Conservation (phyloP, 2,329 filamentous ascomycete genomes). For the Fusarium torreyae region DNA sequence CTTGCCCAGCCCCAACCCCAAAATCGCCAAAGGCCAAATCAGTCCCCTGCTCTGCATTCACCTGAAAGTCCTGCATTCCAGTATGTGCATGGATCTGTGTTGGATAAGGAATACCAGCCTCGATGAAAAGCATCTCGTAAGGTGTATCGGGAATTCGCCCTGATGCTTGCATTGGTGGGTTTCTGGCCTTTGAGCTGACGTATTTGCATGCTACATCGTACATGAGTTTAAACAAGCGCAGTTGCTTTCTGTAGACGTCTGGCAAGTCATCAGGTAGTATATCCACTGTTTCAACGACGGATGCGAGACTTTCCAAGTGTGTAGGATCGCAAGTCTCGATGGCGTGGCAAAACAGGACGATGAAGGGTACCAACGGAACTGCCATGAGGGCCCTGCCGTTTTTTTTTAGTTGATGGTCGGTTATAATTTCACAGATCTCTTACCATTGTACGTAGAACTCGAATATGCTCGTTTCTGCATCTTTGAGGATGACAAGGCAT, state of each 20-base stretch:
- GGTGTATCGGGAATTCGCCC: constrained; percentile 13
- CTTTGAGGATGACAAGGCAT: not conserved
- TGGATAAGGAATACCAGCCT: constrained; percentile 9
- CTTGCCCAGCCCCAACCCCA: fast-evolving
- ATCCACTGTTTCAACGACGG: constrained; percentile 9
- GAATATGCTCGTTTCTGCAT: not conserved
- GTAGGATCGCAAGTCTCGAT: constrained; percentile 17
- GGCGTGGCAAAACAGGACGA: constrained; percentile 18
- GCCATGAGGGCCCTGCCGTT: not conserved
- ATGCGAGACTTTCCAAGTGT: not conserved
- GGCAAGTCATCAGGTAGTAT: not conserved
- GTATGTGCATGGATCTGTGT: not conserved
- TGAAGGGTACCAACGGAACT: constrained; percentile 7
- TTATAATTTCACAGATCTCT: fast-evolving
- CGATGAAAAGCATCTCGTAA: constrained; percentile 21
- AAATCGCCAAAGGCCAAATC: not conserved
- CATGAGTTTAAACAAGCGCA: constrained; percentile 16
- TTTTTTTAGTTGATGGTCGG: fast-evolving
- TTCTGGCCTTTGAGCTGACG: not conserved
- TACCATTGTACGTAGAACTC: constrained; percentile 20
- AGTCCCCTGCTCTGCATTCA: fast-evolving
- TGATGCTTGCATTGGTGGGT: not conserved
- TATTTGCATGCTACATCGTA: constrained; percentile 18
- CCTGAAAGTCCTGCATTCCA: fast-evolving
- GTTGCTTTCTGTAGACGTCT: constrained; percentile 15